These are phyloP conservation scores for Phanerochaete carnosa DNA, from an alignment of 768 basidiomycete genomes.

Conservation along the genomic window DNA sequence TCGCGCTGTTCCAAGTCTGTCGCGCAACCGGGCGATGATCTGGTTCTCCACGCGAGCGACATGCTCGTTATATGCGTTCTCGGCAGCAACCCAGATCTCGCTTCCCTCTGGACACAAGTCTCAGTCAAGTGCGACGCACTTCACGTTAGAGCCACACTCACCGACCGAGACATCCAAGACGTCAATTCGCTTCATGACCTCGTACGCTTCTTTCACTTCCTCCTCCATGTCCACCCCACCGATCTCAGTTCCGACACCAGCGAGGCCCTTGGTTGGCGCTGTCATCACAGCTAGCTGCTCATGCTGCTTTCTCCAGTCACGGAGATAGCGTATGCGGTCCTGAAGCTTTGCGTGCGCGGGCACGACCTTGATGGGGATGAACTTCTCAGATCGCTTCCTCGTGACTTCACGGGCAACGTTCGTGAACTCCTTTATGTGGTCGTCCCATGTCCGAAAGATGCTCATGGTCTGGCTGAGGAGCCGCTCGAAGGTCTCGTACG, in stretches of 20 bases:
- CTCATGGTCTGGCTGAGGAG: slow-evolving; percentile 70
- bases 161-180: slow-evolving; percentile 92
- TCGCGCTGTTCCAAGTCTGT: slow-evolving; percentile 88
- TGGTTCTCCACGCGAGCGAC: slow-evolving; percentile 98
- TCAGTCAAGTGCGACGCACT: neutral
- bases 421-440: slow-evolving; percentile 62
- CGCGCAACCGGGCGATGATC: slow-evolving; percentile 90
- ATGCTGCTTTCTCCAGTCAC: slow-evolving; percentile 95
- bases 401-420: slow-evolving; percentile 84
- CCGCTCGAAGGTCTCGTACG: slow-evolving; percentile 92
- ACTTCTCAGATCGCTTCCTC: slow-evolving; percentile 83
- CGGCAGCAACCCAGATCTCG: slow-evolving; percentile 96
- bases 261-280: slow-evolving; percentile 85
- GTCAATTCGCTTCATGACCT: slow-evolving; percentile 95
- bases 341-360: slow-evolving; percentile 90
- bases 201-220: slow-evolving; percentile 94
- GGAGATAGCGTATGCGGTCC: slow-evolving; percentile 80
- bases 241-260: slow-evolving; percentile 67
- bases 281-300: slow-evolving; percentile 98
- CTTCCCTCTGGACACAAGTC: slow-evolving; percentile 68
- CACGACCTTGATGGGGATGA: slow-evolving; percentile 94
- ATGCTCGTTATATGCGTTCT: slow-evolving; percentile 96
- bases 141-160: slow-evolving; percentile 32
- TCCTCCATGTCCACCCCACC: slow-evolving; percentile 98
- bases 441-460: slow-evolving; percentile 63